Evolutionary conservation across 495 filamentous ascomycete species (phyloP).

Genomic region (Parmelia sp.): DNA sequence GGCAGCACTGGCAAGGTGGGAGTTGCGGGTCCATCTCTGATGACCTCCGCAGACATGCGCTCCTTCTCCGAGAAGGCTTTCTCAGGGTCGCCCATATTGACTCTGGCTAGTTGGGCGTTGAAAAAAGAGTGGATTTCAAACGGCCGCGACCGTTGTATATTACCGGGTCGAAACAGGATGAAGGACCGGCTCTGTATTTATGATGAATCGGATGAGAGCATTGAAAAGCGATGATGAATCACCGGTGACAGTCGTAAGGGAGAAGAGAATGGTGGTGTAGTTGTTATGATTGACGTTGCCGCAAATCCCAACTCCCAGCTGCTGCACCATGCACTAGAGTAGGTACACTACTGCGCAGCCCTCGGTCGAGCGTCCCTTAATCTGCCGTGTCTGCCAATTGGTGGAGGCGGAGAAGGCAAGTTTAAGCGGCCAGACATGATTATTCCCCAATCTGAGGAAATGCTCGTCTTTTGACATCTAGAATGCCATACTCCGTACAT

Average conservation of each 20-base stretch:
- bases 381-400: no score
- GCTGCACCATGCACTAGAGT: no score
- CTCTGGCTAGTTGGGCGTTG: conserved; percentile 39
- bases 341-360: not conserved
- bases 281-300: not conserved
- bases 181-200: conserved; percentile 3
- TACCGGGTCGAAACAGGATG: conserved; percentile 22
- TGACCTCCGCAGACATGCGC: conserved; percentile 54
- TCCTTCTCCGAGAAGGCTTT: conserved; percentile 52
- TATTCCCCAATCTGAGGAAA: no score
- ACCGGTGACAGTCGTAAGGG: not conserved
- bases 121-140: conserved; percentile 48
- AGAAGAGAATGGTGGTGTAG: not conserved
- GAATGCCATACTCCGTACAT: no score
- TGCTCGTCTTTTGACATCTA: no score
- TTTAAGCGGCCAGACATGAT: not conserved
- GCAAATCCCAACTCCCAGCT: not conserved
- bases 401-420: not conserved
- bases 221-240: not conserved
- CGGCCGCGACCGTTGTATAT: conserved; percentile 34
- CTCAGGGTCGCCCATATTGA: conserved; percentile 58
- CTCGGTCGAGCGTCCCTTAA: not conserved
- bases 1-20: conserved; percentile 63
- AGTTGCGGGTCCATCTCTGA: conserved; percentile 48
- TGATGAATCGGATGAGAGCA: not conserved